Evolutionary conservation across 2,329 filamentous ascomycete genomes (phyloP).

Genomic region (Sarocladium brachiariae): DNA sequence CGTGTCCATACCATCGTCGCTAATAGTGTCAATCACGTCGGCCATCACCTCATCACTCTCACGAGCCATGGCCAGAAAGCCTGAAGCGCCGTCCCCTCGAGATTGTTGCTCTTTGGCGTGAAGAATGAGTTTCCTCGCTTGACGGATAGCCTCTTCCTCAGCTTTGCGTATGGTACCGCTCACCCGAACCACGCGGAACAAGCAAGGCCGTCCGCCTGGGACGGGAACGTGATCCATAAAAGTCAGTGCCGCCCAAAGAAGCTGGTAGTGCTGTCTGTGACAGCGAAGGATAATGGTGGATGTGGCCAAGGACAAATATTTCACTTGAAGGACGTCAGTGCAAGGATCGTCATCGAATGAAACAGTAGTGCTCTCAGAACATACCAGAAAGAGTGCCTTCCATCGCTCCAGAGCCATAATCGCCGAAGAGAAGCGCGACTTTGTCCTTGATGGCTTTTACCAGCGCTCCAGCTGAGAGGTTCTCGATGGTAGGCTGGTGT

Average conservation of each 20-base stretch:
- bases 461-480: constrained; percentile 59
- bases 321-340: constrained; percentile 52
- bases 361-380: not conserved
- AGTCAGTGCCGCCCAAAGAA: constrained; percentile 85
- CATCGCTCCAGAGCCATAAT: constrained; percentile 75
- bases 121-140: constrained; percentile 66
- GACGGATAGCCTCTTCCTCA: constrained; percentile 80
- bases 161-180: constrained; percentile 90
- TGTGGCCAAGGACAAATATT: constrained; percentile 88
- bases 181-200: constrained; percentile 78
- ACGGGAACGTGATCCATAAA: constrained; percentile 66
- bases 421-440: constrained; percentile 71
- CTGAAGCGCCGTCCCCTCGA: not conserved
- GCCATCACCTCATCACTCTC: constrained; percentile 10
- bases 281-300: constrained; percentile 89
- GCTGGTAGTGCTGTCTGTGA: constrained; percentile 71
- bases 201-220: constrained; percentile 56
- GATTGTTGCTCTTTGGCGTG: constrained; percentile 45
- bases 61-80: not conserved
- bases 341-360: not conserved
- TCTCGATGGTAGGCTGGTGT: constrained; percentile 70
- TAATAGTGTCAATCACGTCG: constrained; percentile 25
- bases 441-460: constrained; percentile 63
- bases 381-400: constrained; percentile 62
- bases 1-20: constrained; percentile 38